Conservation (phyloP, 1,284 basidiomycete species). For the Tylopilus sp. region DNA sequence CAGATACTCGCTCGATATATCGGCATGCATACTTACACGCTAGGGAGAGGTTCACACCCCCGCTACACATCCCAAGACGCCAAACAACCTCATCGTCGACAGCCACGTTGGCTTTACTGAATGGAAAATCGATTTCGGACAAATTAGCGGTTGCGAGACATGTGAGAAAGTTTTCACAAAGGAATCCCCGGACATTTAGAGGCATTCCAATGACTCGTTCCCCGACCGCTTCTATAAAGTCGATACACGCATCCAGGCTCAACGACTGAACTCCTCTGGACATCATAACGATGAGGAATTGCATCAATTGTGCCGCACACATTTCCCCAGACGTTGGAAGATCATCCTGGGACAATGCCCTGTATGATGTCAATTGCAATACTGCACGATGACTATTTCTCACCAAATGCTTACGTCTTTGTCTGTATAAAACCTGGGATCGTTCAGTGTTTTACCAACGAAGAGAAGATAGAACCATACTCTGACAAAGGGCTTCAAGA, state of each 20-base stretch:
- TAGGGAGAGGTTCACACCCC: constrained; percentile 18
- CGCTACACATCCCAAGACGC: constrained; percentile 19
- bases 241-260: constrained; percentile 2
- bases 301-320: constrained; percentile 22
- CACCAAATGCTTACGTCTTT: constrained; percentile 18
- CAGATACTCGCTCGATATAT: not conserved
- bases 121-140: constrained; percentile 8
- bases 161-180: constrained; percentile 23
- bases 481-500: constrained; percentile 16
- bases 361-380: constrained; percentile 2
- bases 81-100: constrained; percentile 24
- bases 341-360: constrained; percentile 12
- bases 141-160: constrained; percentile 25
- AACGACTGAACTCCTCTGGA: constrained; percentile 15
- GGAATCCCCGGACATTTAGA: constrained; percentile 2
- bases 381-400: not conserved
- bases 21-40: constrained; percentile 20
- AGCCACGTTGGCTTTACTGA: constrained; percentile 1
- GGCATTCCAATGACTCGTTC: constrained; percentile 16
- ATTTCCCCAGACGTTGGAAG: constrained; percentile 9
- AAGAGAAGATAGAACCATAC: constrained; percentile 13
- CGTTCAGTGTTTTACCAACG: constrained; percentile 5
- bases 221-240: constrained; percentile 19
- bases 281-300: constrained; percentile 26
- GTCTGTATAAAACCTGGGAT: constrained; percentile 15